Conservation (phyloP, 1,284 basidiomycete genomes). For the Vanrija humicola region DNA sequence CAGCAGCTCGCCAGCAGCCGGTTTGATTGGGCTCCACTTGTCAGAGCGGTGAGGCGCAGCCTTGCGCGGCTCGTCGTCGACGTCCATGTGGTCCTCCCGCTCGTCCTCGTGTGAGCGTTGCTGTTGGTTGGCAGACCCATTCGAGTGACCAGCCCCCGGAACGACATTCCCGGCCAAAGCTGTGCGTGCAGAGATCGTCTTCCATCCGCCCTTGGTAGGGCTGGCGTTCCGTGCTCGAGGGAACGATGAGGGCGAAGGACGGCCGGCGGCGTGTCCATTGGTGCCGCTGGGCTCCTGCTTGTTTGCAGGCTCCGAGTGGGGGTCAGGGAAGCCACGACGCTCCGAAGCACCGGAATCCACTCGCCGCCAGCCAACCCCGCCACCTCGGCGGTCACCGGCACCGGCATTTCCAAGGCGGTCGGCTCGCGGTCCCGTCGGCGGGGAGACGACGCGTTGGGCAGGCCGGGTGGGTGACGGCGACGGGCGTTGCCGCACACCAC, state of each 20-base stretch:
- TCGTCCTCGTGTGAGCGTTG: neutral
- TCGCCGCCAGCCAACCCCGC: too few relatives aligned
- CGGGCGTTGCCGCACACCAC: neutral
- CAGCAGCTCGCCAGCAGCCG: neutral
- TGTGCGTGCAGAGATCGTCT: neutral
- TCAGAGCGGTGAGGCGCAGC: conserved; percentile 2
- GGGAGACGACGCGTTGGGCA: neutral
- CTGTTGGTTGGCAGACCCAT: too few relatives aligned
- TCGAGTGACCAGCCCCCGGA: neutral
- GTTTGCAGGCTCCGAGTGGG: too few relatives aligned
- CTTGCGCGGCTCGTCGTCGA: conserved; percentile 5
- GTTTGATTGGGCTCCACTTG: conserved; percentile 10
- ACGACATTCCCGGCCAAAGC: neutral
- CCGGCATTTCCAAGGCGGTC: too few relatives aligned
- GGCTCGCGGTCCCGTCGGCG: too few relatives aligned
- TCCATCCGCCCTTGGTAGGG: conserved; percentile 4
- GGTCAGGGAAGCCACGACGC: too few relatives aligned
- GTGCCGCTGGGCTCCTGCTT: neutral
- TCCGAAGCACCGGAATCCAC: too few relatives aligned
- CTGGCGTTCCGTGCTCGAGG: neutral
- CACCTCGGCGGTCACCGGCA: too few relatives aligned
- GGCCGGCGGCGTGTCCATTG: neutral
- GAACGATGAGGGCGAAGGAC: too few relatives aligned
- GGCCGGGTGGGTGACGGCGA: neutral
- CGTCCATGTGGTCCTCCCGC: conserved; percentile 8